Evolutionary conservation across 805 yeast species (phyloP).

Genomic region (Saccharomycopsis capsularis): DNA sequence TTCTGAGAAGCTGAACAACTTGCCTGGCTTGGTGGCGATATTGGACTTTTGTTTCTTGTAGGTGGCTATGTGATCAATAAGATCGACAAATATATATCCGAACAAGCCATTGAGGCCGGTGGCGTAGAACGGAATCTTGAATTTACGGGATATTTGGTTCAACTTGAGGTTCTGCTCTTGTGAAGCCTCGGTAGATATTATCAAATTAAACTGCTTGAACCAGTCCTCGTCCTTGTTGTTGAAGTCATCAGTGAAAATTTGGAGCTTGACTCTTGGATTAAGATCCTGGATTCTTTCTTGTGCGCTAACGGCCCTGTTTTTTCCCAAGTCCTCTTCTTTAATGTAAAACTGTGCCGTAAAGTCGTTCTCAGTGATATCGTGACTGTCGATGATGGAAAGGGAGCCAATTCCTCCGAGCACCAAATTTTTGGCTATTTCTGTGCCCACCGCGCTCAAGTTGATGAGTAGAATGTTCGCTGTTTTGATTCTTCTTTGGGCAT

Average conservation of each 20-base stretch:
- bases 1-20: slow-evolving; percentile 11
- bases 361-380: slow-evolving; percentile 51
- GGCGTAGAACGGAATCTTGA: slow-evolving; percentile 59
- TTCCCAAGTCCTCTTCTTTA: slow-evolving; percentile 48
- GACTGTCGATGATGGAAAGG: slow-evolving; percentile 59
- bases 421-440: slow-evolving; percentile 76
- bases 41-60: slow-evolving; percentile 46
- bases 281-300: slow-evolving; percentile 55
- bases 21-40: slow-evolving; percentile 46
- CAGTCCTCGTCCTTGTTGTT: slow-evolving; percentile 29
- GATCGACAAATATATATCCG: slow-evolving; percentile 76
- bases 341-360: slow-evolving; percentile 71
- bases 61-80: slow-evolving; percentile 53
- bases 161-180: slow-evolving; percentile 37
- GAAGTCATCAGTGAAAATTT: slow-evolving; percentile 32
- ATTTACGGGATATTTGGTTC: slow-evolving; percentile 49
- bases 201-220: slow-evolving; percentile 53
- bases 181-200: slow-evolving; percentile 65
- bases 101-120: slow-evolving; percentile 71
- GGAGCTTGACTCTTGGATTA: slow-evolving; percentile 69
- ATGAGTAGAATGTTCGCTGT: slow-evolving; percentile 64
- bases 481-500: slow-evolving; percentile 74
- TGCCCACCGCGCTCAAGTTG: slow-evolving; percentile 70
- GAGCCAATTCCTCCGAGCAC: slow-evolving; percentile 85
- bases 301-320: slow-evolving; percentile 47